Evolutionary conservation across 805 yeast genomes (phyloP).

Genomic region (Lipomyces orientalis): DNA sequence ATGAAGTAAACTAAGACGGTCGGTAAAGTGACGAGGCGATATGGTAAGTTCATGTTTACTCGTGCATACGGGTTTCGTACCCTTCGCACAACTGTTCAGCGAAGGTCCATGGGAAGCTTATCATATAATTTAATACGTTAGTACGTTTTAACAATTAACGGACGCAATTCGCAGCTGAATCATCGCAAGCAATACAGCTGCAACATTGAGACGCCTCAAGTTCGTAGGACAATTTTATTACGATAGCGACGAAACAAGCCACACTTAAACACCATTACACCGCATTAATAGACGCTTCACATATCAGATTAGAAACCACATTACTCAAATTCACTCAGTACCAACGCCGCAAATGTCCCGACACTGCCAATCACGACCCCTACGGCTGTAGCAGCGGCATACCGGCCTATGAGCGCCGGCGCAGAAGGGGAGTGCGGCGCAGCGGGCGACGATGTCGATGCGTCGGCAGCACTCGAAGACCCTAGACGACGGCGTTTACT

Average conservation of each 20-base stretch:
- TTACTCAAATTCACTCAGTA: conserved; percentile 2
- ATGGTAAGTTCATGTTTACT: not conserved
- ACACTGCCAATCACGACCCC: conserved; percentile 35
- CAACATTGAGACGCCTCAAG: not conserved
- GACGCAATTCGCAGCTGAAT: not conserved
- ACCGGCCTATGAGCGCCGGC: conserved; percentile 7
- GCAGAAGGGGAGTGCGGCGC: not conserved
- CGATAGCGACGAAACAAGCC: not conserved
- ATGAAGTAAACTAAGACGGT: too few relatives aligned
- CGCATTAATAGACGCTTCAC: not conserved
- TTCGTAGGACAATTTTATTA: not conserved
- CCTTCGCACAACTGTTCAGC: not conserved
- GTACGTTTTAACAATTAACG: too few relatives aligned
- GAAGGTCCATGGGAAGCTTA: too few relatives aligned
- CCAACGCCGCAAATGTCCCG: conserved; percentile 36
- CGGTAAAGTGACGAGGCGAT: not conserved
- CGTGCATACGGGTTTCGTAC: not conserved
- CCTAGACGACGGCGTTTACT: conserved; percentile 4
- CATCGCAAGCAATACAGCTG: not conserved
- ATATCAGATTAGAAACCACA: not conserved
- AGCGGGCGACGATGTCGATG: not conserved
- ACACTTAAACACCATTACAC: not conserved
- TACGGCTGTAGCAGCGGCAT: conserved; percentile 28
- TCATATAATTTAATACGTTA: too few relatives aligned
- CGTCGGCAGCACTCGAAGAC: not conserved